These are phyloP conservation scores for Aureobasidium melanogenum DNA, from an alignment of 2,329 filamentous ascomycete genomes.

Conservation along the genomic window DNA sequence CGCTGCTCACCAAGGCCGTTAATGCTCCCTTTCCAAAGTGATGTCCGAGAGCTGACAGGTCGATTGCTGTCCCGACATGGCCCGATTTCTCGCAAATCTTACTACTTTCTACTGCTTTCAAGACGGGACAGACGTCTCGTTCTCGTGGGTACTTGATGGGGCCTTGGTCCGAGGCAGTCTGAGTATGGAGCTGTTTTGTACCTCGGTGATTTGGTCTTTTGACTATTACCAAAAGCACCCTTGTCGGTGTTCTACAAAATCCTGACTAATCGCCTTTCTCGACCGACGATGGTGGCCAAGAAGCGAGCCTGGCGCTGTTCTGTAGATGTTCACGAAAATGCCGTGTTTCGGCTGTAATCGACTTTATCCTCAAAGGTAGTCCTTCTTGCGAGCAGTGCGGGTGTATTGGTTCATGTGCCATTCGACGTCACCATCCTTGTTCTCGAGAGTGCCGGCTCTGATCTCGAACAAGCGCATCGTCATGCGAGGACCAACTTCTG, in stretches of 20 bases:
- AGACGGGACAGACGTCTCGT: background rate
- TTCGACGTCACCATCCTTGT: constrained; percentile 90
- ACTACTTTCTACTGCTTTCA: background rate
- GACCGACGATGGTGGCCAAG: background rate
- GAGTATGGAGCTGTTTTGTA: background rate
- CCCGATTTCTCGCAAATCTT: background rate
- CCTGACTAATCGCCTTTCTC: background rate
- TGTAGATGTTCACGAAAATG: background rate
- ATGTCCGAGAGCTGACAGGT: background rate
- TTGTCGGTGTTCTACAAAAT: background rate
- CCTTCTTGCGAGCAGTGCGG: constrained; percentile 87
- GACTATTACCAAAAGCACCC: background rate
- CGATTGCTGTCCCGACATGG: background rate
- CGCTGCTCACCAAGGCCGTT: background rate
- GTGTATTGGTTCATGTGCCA: constrained; percentile 97
- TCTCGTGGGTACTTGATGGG: background rate
- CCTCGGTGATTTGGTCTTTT: background rate
- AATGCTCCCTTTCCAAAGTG: background rate
- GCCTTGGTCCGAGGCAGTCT: background rate
- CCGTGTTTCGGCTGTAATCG: background rate
- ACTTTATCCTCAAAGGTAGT: constrained; percentile 63
- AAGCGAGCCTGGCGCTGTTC: constrained; percentile 5
- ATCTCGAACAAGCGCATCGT: constrained; percentile 97
- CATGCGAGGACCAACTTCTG: constrained; percentile 88
- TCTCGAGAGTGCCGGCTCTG: constrained; percentile 80